Evolutionary conservation across 441 rosid genomes (phyloP), one percentile per base, ranked within the genome.

Genomic region (Gossypium gossypioides): DNA sequence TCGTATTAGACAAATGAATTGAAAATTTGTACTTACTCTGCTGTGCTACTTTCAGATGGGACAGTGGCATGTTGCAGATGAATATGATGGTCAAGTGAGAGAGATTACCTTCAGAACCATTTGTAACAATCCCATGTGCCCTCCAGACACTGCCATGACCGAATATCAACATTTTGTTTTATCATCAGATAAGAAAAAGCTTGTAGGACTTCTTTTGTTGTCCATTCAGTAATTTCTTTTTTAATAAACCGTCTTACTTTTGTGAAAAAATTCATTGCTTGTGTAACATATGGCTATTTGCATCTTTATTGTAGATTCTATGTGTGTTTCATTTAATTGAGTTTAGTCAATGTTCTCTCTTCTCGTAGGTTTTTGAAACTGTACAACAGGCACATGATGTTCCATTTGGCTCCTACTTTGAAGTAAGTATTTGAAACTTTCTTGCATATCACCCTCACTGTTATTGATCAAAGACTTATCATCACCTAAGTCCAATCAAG

Each of bases 61-160:
- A 76, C 93, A 88, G 62, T 95, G 99, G 98, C 97, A 92, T 81
- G 80, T 85, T 57, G 90, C 96, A 13, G 95, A 89, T 32, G 97
- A 92, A 79, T 95, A 92, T 82, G 91, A 95, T 69, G 99, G 97
- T 78, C 91, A 89, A 87, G 98, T 95, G 61, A 88, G 98, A 81
- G 99, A 95, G 84, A 86, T 92, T 63, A 95, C 90, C 71, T 92
- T 87, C 79, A 87, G 97, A 84, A 80, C 92, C 37, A 77, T 83
- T n/a, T 95, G 99, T 81, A 86, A 83, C 78, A 95, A 91, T 84
- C 99, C 99, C 50, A 92, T 95, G 98, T 91, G 99, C 82, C 98
- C 99, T 37, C 98, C 97, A 48, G 97, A 95, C 82, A 92, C 95
- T 67, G 96, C 91, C 75, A 89, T 95, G 91, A 88, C 99, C 4